A percentile compares a stretch with the other conserved stretches of the same genome.
Conservation (phyloP, 176 grass and related monocot species). For the Coix lacrymajobi region DNA sequence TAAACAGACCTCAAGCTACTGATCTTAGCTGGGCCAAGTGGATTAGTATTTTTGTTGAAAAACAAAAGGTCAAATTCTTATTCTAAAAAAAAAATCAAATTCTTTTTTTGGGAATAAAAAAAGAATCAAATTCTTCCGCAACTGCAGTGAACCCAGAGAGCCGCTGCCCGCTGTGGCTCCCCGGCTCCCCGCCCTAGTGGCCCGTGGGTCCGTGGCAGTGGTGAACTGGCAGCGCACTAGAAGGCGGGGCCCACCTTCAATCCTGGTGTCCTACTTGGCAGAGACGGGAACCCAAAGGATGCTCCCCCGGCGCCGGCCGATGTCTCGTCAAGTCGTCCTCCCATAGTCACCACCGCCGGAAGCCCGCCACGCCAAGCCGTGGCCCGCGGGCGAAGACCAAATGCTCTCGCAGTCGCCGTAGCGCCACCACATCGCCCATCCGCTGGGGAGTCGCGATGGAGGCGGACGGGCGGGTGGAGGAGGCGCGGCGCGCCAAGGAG, state of each 20-base stretch:
- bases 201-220: neutral
- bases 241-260: neutral
- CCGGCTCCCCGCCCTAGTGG: too few relatives aligned
- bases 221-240: neutral
- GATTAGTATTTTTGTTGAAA: neutral
- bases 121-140: neutral
- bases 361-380: neutral
- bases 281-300: neutral
- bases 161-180: too few relatives aligned
- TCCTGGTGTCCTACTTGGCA: neutral
- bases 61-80: neutral
- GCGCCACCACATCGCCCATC: neutral
- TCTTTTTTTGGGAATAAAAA: neutral
- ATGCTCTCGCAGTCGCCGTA: neutral
- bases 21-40: neutral
- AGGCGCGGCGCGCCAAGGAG: constrained; percentile 35
- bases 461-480: constrained; percentile 29
- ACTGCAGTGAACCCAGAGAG: neutral
- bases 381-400: neutral
- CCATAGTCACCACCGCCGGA: neutral
- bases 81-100: too few relatives aligned
- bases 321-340: constrained; percentile 3
- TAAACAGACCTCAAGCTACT: too few relatives aligned
- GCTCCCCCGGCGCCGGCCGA: neutral
- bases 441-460: constrained; percentile 6